Evolutionary conservation across 768 basidiomycete species (phyloP).

Genomic region (Kwoniella bestiolae): DNA sequence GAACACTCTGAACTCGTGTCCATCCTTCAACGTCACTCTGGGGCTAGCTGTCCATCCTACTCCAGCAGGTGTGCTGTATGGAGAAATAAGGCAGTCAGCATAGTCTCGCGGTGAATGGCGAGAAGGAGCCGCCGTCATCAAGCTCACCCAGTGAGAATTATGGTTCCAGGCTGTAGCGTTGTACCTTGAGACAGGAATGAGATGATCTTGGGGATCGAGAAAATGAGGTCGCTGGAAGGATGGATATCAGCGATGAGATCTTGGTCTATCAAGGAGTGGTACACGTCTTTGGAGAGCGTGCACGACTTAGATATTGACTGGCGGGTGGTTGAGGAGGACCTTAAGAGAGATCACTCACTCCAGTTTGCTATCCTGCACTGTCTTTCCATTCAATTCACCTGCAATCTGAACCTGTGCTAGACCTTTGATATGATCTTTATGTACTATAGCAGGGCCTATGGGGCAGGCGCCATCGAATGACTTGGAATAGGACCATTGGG

Average conservation of each 20-base stretch:
- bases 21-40: constrained; percentile 71
- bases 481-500: constrained; percentile 89
- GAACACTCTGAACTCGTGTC: constrained; percentile 66
- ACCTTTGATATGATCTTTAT: constrained; percentile 67
- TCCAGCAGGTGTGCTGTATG: constrained; percentile 69
- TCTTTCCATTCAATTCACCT: constrained; percentile 69
- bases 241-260: no score
- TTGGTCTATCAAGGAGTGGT: no score
- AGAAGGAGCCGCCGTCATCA: background rate
- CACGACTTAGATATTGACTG: no score
- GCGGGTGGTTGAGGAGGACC: no score
- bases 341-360: constrained; percentile 63
- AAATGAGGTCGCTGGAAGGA: constrained; percentile 75
- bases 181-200: constrained; percentile 58
- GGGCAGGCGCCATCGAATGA: constrained; percentile 75
- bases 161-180: constrained; percentile 55
- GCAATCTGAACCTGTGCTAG: constrained; percentile 70
- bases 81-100: background rate
- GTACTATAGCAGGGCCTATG: constrained; percentile 79
- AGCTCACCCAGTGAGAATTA: constrained; percentile 58
- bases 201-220: constrained; percentile 72
- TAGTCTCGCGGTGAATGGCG: no score
- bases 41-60: constrained; percentile 74
- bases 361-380: constrained; percentile 77
- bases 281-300: no score